Evolutionary conservation across 495 filamentous ascomycete genomes (phyloP).

Genomic region (Aspergillus olivimuriae): DNA sequence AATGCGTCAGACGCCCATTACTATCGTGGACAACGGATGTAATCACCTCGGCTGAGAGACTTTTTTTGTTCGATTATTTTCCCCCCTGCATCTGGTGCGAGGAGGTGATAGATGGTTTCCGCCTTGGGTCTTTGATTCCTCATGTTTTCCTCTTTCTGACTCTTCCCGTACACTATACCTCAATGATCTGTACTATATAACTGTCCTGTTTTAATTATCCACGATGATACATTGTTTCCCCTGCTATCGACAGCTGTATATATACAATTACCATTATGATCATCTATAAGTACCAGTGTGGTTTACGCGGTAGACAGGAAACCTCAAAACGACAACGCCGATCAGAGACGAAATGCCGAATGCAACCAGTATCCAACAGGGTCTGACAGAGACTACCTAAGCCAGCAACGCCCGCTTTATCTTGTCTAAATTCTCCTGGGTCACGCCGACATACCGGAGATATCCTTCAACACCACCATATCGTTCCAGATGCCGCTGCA

Average conservation of each 20-base stretch:
- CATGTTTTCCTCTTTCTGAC: background rate
- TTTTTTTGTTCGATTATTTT: too few species aligned
- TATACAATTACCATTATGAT: background rate
- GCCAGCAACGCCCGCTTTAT: slow-evolving; percentile 23
- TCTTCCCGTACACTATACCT: background rate
- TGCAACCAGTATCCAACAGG: background rate
- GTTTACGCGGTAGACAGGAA: too few species aligned
- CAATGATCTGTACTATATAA: background rate
- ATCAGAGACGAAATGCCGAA: background rate
- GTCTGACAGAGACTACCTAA: slow-evolving; percentile 5
- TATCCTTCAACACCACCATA: slow-evolving; percentile 62
- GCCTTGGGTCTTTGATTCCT: background rate
- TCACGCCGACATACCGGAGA: slow-evolving; percentile 52
- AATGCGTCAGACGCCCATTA: slow-evolving; percentile 19
- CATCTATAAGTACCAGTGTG: too few species aligned
- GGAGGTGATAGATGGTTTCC: background rate
- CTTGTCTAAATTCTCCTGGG: slow-evolving; percentile 25
- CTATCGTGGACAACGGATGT: slow-evolving; percentile 26
- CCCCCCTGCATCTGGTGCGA: background rate
- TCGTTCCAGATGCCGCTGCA: slow-evolving; percentile 43
- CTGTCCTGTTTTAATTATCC: background rate
- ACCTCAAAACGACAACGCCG: too few species aligned
- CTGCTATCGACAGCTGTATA: background rate
- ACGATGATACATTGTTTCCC: too few species aligned
- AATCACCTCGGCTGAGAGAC: too few species aligned